Evolutionary conservation across 1,284 basidiomycete genomes (phyloP).

Genomic region (Sanguinoderma infundibulare): DNA sequence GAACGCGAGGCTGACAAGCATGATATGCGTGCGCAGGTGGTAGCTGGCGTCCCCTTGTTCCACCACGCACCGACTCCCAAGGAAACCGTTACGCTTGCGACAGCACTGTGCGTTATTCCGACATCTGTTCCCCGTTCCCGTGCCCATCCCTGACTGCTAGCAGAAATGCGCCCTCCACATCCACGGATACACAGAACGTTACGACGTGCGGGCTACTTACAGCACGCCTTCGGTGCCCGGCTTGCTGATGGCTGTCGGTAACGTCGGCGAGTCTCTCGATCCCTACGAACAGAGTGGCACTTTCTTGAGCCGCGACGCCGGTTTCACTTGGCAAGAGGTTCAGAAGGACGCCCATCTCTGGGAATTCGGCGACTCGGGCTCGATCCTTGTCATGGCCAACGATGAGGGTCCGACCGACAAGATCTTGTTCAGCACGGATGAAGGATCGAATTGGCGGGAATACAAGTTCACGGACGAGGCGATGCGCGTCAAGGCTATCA

Average conservation of each 20-base stretch:
- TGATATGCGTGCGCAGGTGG: slow-evolving; percentile 56
- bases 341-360: slow-evolving; percentile 98
- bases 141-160: neutral
- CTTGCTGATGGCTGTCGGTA: slow-evolving; percentile 96
- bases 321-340: slow-evolving; percentile 98
- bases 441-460: slow-evolving; percentile 88
- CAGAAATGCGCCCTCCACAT: slow-evolving; percentile 89
- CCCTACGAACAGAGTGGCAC: slow-evolving; percentile 91
- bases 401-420: slow-evolving; percentile 94
- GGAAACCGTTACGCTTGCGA: slow-evolving; percentile 79
- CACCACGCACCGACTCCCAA: slow-evolving; percentile 80
- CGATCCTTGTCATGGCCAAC: slow-evolving; percentile 91
- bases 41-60: slow-evolving; percentile 83
- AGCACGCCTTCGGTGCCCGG: slow-evolving; percentile 92
- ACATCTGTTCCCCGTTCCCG: neutral
- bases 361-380: slow-evolving; percentile 98
- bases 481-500: slow-evolving; percentile 78
- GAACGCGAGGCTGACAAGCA: neutral
- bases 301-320: slow-evolving; percentile 95
- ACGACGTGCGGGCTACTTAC: slow-evolving; percentile 89
- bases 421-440: slow-evolving; percentile 87
- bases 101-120: slow-evolving; percentile 56
- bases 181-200: slow-evolving; percentile 95
- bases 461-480: slow-evolving; percentile 83
- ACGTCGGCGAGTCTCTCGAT: slow-evolving; percentile 85